These are phyloP conservation scores for Annulohypoxylon moriforme DNA, from an alignment of 495 filamentous ascomycete species.

Conservation along the genomic window DNA sequence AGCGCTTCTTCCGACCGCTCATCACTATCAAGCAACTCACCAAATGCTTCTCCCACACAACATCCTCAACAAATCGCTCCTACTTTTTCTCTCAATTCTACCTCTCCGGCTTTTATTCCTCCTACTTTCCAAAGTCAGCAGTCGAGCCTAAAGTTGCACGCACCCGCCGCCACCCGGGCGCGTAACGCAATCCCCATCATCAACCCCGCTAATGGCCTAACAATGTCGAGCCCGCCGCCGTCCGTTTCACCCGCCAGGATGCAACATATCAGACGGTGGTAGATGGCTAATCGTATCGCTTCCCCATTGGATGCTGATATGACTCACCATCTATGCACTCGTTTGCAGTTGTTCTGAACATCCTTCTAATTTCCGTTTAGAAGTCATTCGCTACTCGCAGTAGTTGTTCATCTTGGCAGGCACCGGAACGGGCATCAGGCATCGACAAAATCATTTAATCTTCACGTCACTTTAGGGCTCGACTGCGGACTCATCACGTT, in stretches of 20 bases:
- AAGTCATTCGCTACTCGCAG: conserved; percentile 43
- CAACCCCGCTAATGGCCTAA: conserved; percentile 92
- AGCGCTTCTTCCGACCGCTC: conserved; percentile 95
- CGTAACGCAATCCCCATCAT: conserved; percentile 98
- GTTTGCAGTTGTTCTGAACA: conserved; percentile 47
- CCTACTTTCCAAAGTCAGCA: conserved; percentile 62
- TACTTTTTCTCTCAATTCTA: conserved; percentile 80
- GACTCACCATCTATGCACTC: conserved; percentile 37
- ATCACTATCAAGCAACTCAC: conserved; percentile 92
- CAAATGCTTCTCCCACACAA: conserved; percentile 83
- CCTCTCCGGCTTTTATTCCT: conserved; percentile 76
- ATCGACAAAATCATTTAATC: conserved; percentile 47
- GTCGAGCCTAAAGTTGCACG: conserved; percentile 79
- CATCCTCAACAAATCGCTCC: conserved; percentile 78
- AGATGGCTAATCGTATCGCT: conserved; percentile 49
- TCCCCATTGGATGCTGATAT: conserved; percentile 41
- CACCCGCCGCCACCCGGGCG: conserved; percentile 85
- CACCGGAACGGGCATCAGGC: conserved; percentile 48
- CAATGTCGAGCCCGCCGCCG: conserved; percentile 87
- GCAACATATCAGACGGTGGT: conserved; percentile 72
- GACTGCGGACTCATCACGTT: conserved; percentile 40
- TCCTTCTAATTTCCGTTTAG: conserved; percentile 45
- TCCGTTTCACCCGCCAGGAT: conserved; percentile 89
- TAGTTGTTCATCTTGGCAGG: conserved; percentile 50
- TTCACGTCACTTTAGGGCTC: conserved; percentile 37